Evolutionary conservation across 371 early-diverging fungal species (phyloP), one percentile per base, ranked within the genome.

Genomic region (Lichtheimia ornata): DNA sequence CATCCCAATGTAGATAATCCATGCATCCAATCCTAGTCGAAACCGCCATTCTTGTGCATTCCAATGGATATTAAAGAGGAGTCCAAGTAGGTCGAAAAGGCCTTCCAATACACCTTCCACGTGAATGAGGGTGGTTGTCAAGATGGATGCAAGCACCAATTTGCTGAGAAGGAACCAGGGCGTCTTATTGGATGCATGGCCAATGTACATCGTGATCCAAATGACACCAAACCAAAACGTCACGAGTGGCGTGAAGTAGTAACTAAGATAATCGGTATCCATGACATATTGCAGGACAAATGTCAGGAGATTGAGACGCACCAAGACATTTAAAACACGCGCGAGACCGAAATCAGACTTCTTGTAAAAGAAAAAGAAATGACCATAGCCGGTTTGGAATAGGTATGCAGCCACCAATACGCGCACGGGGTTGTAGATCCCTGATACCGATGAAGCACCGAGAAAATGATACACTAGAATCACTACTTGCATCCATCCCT

Each of bases 401-500:
- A 93, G 74, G 54, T 91, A 91, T 43, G 85, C 81, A 25, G 89
- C 91, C 15, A 91, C 91, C 52, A 91, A 69, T 43, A 86, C 69
- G 14, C 91, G 86, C 14, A 91, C 84, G 2, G 82, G 76, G 57
- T 87, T 88, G 73, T 92, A 91, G 40, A 91, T 84, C 2, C 78
- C 81, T 5, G 85, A 52, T n/a, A 82, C 74, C 20, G 69, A 68
- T 3, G 89, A 89, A 0, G 88, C 90, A 22, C 88, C 90, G 27
- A 80, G 68, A 61, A 86, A 86, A 69, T 91, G 91, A 67, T 90
- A 90, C 18, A 86, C 70, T n/a, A 93, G 72, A 42, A 93, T 89
- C 22, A 85, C 72, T 12, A 91, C 64, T 74, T 91, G 91, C 91
- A 93, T 91, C 91, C 91, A 91, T 5, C 93, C 93, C 64, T 90